Evolutionary conservation across 208 protist genomes (phyloP).

Genomic region (Trypanosoma vivax): DNA sequence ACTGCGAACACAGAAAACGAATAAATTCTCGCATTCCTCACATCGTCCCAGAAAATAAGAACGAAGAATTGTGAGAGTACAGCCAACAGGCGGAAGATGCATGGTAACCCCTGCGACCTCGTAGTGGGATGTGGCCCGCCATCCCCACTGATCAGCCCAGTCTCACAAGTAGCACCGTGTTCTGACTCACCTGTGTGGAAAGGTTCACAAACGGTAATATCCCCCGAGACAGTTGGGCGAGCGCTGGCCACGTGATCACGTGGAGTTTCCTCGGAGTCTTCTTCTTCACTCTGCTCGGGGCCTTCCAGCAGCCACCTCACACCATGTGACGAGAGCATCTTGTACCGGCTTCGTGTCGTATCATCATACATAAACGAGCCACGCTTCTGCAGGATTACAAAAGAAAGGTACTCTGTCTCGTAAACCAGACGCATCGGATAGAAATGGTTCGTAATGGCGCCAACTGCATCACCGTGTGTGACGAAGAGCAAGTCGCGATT

Average conservation of each 20-base stretch:
- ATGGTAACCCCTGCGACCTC: too few species aligned
- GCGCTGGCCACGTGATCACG: too few species aligned
- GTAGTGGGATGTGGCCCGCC: too few species aligned
- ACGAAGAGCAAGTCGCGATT: conserved; percentile 42
- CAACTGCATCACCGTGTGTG: conserved; percentile 76
- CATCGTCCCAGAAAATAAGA: not conserved
- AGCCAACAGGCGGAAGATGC: not conserved
- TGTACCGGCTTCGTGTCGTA: conserved; percentile 18
- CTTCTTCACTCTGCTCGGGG: not conserved
- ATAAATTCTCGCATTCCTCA: not conserved
- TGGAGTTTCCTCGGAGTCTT: too few species aligned
- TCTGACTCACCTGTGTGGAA: too few species aligned
- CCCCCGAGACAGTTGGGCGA: too few species aligned
- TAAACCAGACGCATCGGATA: conserved; percentile 72
- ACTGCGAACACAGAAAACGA: not conserved
- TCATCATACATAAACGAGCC: conserved; percentile 2
- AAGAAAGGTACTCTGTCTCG: conserved; percentile 67
- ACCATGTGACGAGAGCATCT: conserved; percentile 34
- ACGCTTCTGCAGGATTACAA: conserved; percentile 51
- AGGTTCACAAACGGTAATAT: too few species aligned
- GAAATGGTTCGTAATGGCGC: conserved; percentile 43
- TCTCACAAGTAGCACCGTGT: too few species aligned
- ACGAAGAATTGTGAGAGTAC: not conserved
- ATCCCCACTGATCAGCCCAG: too few species aligned
- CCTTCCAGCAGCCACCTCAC: conserved; percentile 45